phyloP scores from a whole-genome alignment of 225 moss, liverwort and hornwort genomes.

The Marchantia paleacea region DNA sequence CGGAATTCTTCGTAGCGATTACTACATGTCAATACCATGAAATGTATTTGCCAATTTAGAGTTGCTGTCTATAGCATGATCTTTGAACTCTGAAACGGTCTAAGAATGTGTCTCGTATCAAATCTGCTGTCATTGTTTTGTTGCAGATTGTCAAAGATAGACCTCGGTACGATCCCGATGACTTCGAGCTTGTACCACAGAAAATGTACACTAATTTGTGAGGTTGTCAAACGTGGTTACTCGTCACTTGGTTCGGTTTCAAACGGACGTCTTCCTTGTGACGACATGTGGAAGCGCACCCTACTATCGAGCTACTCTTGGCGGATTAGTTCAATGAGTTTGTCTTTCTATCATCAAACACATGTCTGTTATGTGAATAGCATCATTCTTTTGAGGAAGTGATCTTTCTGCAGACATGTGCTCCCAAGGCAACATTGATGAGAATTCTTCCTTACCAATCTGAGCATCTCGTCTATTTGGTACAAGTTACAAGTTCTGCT shows the following conservation, averaged over 20 bases:
- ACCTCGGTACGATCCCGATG: constrained; percentile 89
- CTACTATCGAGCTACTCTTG: not conserved
- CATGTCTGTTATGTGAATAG: constrained; percentile 18
- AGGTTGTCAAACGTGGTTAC: constrained; percentile 20
- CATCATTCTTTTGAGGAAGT: constrained; percentile 13
- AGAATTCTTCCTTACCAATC: not conserved
- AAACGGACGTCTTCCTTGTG: not conserved
- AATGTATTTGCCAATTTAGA: not conserved
- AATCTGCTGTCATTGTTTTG: not conserved
- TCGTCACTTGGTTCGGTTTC: not conserved
- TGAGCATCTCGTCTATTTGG: not conserved
- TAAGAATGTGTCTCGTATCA: not conserved
- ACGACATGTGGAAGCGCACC: not conserved
- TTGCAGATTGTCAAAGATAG: constrained; percentile 90
- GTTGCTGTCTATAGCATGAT: not conserved
- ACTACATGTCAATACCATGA: not conserved
- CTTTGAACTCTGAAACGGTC: not conserved
- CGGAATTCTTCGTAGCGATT: not conserved
- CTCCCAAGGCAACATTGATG: not conserved
- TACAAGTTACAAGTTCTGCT: not conserved
- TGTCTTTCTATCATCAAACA: not conserved
- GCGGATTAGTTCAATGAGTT: not conserved
- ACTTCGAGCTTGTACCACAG: constrained; percentile 90
- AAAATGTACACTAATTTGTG: constrained; percentile 91
- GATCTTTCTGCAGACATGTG: constrained; percentile 14